Conservation (phyloP, 306 rosid genomes). For the Sicyos edulis region DNA sequence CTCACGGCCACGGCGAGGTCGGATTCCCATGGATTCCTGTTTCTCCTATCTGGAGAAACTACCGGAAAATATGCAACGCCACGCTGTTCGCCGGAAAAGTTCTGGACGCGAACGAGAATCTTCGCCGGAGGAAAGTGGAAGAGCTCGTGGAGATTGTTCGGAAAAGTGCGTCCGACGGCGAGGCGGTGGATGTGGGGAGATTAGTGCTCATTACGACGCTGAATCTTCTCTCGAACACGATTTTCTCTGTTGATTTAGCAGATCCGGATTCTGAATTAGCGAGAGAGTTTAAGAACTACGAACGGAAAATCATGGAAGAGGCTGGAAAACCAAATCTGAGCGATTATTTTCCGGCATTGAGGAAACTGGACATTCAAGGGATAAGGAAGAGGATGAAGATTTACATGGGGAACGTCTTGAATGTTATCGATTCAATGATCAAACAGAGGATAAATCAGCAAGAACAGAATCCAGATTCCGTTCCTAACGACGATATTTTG, state of each 20-base stretch:
- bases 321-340: slow-evolving; percentile 23
- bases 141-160: slow-evolving; percentile 20
- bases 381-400: neutral
- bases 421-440: slow-evolving; percentile 12
- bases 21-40: slow-evolving; percentile 30
- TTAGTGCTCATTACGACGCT: slow-evolving; percentile 27
- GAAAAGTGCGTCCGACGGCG: slow-evolving; percentile 16
- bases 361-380: slow-evolving; percentile 12
- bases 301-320: slow-evolving; percentile 9
- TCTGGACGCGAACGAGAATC: slow-evolving; percentile 31
- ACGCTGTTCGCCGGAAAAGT: slow-evolving; percentile 13
- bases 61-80: neutral
- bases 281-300: slow-evolving; percentile 24
- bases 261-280: slow-evolving; percentile 31
- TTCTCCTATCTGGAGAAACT: slow-evolving; percentile 30
- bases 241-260: slow-evolving; percentile 38
- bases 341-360: slow-evolving; percentile 20
- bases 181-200: slow-evolving; percentile 29
- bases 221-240: slow-evolving; percentile 35
- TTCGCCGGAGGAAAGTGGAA: slow-evolving; percentile 25
- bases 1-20: slow-evolving; percentile 17
- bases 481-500: slow-evolving; percentile 15
- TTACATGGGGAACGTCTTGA: slow-evolving; percentile 11
- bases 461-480: neutral
- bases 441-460: slow-evolving; percentile 13